Percentiles rank a stretch among this genome's conserved stretches.
These are phyloP conservation scores for Capsicum pubescens DNA, from an alignment of 257 asterid genomes.

Conservation along the genomic window DNA sequence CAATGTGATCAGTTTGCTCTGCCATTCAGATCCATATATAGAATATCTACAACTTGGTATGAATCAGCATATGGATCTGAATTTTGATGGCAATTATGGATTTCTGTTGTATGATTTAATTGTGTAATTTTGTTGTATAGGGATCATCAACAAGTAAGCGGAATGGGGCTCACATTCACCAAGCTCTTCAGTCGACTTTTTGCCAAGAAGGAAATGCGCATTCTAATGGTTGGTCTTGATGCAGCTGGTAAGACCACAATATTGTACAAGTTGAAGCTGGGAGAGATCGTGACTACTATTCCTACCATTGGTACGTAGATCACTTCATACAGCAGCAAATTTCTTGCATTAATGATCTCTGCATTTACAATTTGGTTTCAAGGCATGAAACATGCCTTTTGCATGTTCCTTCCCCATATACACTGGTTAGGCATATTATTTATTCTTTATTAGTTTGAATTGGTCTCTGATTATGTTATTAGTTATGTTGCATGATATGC, in stretches of 20 bases:
- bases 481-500: constrained; percentile 2
- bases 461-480: background rate
- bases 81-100: background rate
- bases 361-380: background rate
- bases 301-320: constrained; percentile 84
- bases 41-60: background rate
- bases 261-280: constrained; percentile 94
- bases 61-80: constrained; percentile 1
- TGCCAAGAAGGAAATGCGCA: constrained; percentile 93
- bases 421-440: constrained; percentile 23
- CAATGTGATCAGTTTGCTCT: constrained; percentile 23
- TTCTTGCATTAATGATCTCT: constrained; percentile 18
- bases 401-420: background rate
- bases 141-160: constrained; percentile 43
- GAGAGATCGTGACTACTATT: constrained; percentile 92
- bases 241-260: constrained; percentile 98
- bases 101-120: background rate
- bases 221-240: constrained; percentile 93
- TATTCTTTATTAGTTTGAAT: background rate
- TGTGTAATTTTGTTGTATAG: constrained; percentile 29
- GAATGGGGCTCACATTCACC: constrained; percentile 81
- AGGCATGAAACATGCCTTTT: constrained; percentile 20
- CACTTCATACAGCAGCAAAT: background rate
- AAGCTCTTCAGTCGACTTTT: constrained; percentile 88
- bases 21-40: constrained; percentile 26